These are phyloP conservation scores for Bipolaris victoriae DNA, from an alignment of 2,329 filamentous ascomycete species.

Conservation along the genomic window DNA sequence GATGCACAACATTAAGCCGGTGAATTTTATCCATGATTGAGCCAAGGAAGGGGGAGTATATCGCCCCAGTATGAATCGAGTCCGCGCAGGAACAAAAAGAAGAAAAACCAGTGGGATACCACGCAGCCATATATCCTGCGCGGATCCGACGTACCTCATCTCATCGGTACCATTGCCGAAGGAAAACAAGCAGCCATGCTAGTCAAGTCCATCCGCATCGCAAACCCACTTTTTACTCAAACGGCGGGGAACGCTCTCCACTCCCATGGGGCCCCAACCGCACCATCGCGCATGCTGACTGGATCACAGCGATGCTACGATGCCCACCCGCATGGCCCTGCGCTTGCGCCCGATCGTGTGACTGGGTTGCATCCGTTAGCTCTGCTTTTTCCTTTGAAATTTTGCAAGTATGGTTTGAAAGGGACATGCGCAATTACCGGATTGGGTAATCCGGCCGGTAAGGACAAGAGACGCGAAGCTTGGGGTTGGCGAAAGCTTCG, in stretches of 20 bases:
- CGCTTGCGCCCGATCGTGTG: background rate
- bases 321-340: background rate
- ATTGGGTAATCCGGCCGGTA: constrained; percentile 1
- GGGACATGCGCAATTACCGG: background rate
- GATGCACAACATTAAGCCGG: constrained; percentile 31
- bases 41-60: background rate
- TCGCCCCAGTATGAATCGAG: background rate
- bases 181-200: background rate
- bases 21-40: constrained; percentile 34
- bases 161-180: background rate
- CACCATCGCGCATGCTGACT: background rate
- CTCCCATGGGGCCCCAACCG: constrained; percentile 5
- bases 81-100: background rate
- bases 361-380: background rate
- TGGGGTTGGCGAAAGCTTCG: constrained; percentile 1
- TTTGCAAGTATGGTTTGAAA: background rate
- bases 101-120: background rate
- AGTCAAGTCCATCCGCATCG: background rate
- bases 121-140: background rate
- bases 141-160: background rate
- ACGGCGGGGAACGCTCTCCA: background rate
- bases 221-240: constrained; percentile 2
- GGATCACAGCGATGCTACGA: background rate
- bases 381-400: background rate
- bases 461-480: background rate